Evolutionary conservation across 805 yeast genomes (phyloP).

Genomic region (Pichia insulana): DNA sequence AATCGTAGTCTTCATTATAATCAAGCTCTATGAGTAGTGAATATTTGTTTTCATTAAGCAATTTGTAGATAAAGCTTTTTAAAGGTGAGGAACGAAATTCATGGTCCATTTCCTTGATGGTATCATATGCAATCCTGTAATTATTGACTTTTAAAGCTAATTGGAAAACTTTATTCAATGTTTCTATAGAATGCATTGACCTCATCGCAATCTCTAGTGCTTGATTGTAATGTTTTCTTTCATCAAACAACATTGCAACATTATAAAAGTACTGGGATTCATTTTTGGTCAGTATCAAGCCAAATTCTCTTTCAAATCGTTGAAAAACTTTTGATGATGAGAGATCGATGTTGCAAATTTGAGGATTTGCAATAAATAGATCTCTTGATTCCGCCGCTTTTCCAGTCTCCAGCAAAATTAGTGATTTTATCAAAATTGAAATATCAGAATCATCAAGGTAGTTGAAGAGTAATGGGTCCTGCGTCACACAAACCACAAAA

Average conservation of each 20-base stretch:
- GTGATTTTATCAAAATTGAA: not conserved
- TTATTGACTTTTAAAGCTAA: conserved; percentile 25
- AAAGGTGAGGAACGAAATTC: conserved; percentile 19
- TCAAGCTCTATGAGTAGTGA: conserved; percentile 33
- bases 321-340: too few relatives aligned
- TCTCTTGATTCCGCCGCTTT: not conserved
- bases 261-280: conserved; percentile 31
- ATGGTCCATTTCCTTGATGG: conserved; percentile 22
- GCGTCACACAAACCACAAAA: conserved; percentile 17
- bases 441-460: not conserved
- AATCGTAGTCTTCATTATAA: conserved; percentile 34
- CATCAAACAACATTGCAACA: conserved; percentile 30
- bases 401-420: not conserved
- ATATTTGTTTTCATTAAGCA: conserved; percentile 33
- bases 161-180: conserved; percentile 20
- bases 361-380: not conserved
- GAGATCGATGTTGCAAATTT: not conserved
- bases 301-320: conserved; percentile 5
- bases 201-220: conserved; percentile 30
- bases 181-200: conserved; percentile 15
- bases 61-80: conserved; percentile 29
- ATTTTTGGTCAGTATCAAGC: conserved; percentile 24
- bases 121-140: conserved; percentile 23
- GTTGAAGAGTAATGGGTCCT: conserved; percentile 9
- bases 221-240: conserved; percentile 21